Evolutionary conservation across 75 land plant genomes (phyloP), one percentile per base, ranked within the genome.

Genomic region (Cunninghamia lanceolata): DNA sequence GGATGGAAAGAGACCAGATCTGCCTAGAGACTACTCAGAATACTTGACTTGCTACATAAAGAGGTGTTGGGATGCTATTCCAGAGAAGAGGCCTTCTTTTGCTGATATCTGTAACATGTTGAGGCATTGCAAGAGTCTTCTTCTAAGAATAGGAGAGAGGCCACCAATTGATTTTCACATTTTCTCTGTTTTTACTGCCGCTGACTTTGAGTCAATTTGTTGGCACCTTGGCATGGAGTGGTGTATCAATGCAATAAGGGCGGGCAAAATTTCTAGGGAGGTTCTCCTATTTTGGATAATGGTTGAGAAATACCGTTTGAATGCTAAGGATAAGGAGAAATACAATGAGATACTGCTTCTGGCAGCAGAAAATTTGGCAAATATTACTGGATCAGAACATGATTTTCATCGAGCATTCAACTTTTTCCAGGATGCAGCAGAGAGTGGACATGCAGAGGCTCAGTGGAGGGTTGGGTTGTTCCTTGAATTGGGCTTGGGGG

Each of bases 1-100:
- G 77, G 87, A 89, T 7, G 93, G 94, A n/a, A 91, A 93, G 73
- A 86, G 94, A 80, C 96, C 96, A 4, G 59, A 91, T 45, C 90
- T 95, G 54, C 91, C 93, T 28, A 84, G 40, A 40, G 83, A 59
- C 3, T 76, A 87, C 4, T 93, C 93, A 25, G 92, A 88, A 19
- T 92, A 85, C 82, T 43, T 95, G n/a, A 66, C 90, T 3, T 89
- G 76, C 47, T 82, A 91, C 82, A 93, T 91, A 28, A 91, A 89
- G 83, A 89, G 59, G 87, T 93, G 94, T 80, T 93, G 93, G 38
- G 80, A 87, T 35, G 85, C 47, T 5, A 36, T 39, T n/a, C 88
- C 86, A 16, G 9, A 21, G 5, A 46, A 35, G 35, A 75, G 86
- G 14, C 88, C 88, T 5, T 39, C 32, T 71, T 87, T 87, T 52